Evolutionary conservation across 805 yeast species (phyloP).

Genomic region (Yarrowia alimentaria): DNA sequence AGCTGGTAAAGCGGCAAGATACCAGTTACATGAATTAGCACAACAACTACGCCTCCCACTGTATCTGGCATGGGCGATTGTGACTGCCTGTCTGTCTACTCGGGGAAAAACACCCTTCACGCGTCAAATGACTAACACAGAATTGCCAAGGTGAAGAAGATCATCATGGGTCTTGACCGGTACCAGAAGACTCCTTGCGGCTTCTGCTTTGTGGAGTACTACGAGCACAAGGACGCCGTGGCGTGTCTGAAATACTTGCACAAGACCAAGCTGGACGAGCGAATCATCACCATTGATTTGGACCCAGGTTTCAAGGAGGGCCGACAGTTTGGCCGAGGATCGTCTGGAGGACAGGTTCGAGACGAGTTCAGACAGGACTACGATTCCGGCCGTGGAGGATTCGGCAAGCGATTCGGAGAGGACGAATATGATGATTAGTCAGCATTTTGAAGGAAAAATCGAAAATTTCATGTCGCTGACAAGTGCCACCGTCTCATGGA

Average conservation of each 20-base stretch:
- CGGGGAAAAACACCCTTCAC: too few species aligned
- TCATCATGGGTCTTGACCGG: conserved; percentile 93
- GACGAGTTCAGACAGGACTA: conserved; percentile 56
- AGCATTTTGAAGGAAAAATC: background rate
- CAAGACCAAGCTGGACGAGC: conserved; percentile 80
- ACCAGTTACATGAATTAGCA: too few species aligned
- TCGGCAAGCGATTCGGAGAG: conserved; percentile 38
- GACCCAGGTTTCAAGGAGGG: conserved; percentile 97
- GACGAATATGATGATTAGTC: conserved; percentile 15
- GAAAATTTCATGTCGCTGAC: too few species aligned
- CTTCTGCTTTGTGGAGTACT: conserved; percentile 86
- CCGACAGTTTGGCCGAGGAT: conserved; percentile 92
- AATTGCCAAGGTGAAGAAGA: conserved; percentile 67
- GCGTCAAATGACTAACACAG: conserved; percentile 32
- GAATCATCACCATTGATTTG: conserved; percentile 76
- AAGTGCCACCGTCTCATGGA: too few species aligned
- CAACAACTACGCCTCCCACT: too few species aligned
- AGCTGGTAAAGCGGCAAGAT: too few species aligned
- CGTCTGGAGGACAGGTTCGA: conserved; percentile 85
- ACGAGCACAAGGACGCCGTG: conserved; percentile 64
- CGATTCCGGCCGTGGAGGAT: conserved; percentile 48
- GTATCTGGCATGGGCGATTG: too few species aligned
- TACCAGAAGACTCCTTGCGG: conserved; percentile 93
- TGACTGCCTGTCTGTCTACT: too few species aligned
- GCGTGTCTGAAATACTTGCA: conserved; percentile 80